Evolutionary conservation across 371 early-diverging fungal species (phyloP).

Genomic region (Mucor ambiguus): DNA sequence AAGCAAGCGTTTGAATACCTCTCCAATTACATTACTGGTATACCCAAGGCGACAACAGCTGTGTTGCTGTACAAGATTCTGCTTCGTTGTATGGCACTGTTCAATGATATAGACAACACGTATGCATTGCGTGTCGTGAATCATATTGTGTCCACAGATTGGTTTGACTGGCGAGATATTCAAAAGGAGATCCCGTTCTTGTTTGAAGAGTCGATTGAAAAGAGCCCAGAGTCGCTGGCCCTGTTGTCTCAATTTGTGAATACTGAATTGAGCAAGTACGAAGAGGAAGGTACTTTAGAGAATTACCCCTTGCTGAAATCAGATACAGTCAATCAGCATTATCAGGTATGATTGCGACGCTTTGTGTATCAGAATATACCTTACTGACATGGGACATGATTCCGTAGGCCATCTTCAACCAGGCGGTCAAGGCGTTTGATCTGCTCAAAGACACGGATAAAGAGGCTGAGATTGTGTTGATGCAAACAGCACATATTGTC

Average conservation of each 20-base stretch:
- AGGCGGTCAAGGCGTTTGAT: conserved; percentile 47
- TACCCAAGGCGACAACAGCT: conserved; percentile 39
- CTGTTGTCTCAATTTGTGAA: conserved; percentile 51
- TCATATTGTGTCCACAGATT: conserved; percentile 30
- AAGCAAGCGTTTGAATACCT: conserved; percentile 44
- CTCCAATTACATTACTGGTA: conserved; percentile 28
- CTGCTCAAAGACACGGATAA: conserved; percentile 40
- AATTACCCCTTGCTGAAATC: conserved; percentile 51
- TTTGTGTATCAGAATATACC: no score
- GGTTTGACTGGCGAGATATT: conserved; percentile 47
- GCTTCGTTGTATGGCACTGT: conserved; percentile 28
- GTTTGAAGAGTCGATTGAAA: conserved; percentile 52
- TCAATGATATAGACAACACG: conserved; percentile 13
- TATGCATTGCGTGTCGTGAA: conserved; percentile 27
- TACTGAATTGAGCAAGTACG: conserved; percentile 45
- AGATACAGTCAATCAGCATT: conserved; percentile 52
- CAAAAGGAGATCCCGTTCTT: conserved; percentile 42
- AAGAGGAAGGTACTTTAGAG: conserved; percentile 39
- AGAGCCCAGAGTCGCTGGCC: conserved; percentile 39
- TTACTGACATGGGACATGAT: background rate
- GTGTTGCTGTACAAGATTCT: conserved; percentile 35
- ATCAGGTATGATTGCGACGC: no score
- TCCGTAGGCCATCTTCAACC: conserved; percentile 54
- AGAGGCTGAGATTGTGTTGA: conserved; percentile 38
- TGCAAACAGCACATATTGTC: conserved; percentile 45